A percentile compares a stretch with the other conserved stretches of the same genome.
These are phyloP conservation scores for Plasmopara viticola DNA, from an alignment of 352 stramenopile species.

Conservation along the genomic window DNA sequence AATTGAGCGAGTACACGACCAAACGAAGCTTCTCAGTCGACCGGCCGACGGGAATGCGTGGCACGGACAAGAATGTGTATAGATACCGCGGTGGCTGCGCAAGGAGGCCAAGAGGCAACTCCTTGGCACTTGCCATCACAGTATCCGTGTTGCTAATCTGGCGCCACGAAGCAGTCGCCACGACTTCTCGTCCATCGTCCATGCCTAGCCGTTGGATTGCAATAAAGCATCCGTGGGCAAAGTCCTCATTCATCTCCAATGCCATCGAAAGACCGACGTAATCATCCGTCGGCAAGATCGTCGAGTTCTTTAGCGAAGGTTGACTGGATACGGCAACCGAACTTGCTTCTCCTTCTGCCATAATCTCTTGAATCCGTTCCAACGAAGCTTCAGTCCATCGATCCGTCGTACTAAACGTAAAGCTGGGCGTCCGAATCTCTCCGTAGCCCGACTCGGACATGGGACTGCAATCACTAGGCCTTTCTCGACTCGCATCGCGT, in stretches of 20 bases:
- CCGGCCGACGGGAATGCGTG: constrained; percentile 52
- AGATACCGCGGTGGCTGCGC: constrained; percentile 41
- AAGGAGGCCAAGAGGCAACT: constrained; percentile 18
- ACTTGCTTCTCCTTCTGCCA: constrained; percentile 29
- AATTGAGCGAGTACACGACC: constrained; percentile 62
- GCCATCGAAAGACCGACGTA: constrained; percentile 78
- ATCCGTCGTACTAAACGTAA: constrained; percentile 64
- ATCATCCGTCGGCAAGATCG: constrained; percentile 38
- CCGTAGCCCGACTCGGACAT: constrained; percentile 58
- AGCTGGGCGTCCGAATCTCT: constrained; percentile 73
- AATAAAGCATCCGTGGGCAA: constrained; percentile 68
- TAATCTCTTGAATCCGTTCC: constrained; percentile 40
- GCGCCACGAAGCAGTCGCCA: constrained; percentile 43
- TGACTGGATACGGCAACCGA: constrained; percentile 18
- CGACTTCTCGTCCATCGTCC: constrained; percentile 21
- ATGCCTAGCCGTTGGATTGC: constrained; percentile 63
- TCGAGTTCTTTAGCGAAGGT: constrained; percentile 24
- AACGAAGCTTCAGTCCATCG: constrained; percentile 46
- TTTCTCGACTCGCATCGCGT: constrained; percentile 44
- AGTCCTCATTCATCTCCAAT: constrained; percentile 77
- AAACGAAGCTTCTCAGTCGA: constrained; percentile 66
- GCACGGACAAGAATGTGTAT: constrained; percentile 82
- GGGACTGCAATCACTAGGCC: constrained; percentile 39
- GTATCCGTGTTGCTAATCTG: constrained; percentile 83
- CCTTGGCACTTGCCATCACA: constrained; percentile 53